Conservation (phyloP, 805 yeast genomes). For the Ogataea nakhonphanomensis region DNA sequence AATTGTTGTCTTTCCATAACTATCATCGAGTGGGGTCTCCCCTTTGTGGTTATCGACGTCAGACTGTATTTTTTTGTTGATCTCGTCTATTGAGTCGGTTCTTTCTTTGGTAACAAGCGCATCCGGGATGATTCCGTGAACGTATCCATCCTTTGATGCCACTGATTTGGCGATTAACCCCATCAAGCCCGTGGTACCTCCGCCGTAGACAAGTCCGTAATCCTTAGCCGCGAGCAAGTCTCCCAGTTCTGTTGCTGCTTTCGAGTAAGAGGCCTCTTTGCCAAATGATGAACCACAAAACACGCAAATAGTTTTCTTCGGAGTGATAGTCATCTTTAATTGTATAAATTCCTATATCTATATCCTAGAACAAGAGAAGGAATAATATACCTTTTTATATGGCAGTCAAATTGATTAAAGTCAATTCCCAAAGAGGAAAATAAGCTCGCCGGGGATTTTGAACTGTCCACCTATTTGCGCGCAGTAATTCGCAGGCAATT, state of each 20-base stretch:
- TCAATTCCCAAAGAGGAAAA: constrained; percentile 6
- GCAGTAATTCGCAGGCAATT: not conserved
- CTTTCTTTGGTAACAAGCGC: constrained; percentile 72
- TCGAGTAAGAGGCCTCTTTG: constrained; percentile 43
- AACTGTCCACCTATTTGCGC: constrained; percentile 3
- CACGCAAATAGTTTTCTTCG: constrained; percentile 57
- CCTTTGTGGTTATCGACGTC: constrained; percentile 64
- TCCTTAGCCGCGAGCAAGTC: constrained; percentile 47
- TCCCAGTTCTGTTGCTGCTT: constrained; percentile 57
- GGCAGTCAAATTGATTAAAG: not conserved
- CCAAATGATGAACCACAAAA: constrained; percentile 83
- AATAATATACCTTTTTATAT: constrained; percentile 1
- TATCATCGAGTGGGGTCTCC: constrained; percentile 49
- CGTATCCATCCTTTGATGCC: constrained; percentile 57
- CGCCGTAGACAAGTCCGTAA: constrained; percentile 85
- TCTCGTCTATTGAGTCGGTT: constrained; percentile 37
- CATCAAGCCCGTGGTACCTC: constrained; percentile 84
- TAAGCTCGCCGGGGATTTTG: constrained; percentile 6
- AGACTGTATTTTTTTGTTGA: constrained; percentile 47
- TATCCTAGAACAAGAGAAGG: not conserved
- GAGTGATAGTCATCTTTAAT: constrained; percentile 13
- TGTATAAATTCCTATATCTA: not conserved
- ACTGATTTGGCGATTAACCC: constrained; percentile 66
- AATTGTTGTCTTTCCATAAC: constrained; percentile 74
- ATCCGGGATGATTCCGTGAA: constrained; percentile 77